Evolutionary conservation across 1,284 basidiomycete genomes (phyloP).

Genomic region (Malassezia japonica): DNA sequence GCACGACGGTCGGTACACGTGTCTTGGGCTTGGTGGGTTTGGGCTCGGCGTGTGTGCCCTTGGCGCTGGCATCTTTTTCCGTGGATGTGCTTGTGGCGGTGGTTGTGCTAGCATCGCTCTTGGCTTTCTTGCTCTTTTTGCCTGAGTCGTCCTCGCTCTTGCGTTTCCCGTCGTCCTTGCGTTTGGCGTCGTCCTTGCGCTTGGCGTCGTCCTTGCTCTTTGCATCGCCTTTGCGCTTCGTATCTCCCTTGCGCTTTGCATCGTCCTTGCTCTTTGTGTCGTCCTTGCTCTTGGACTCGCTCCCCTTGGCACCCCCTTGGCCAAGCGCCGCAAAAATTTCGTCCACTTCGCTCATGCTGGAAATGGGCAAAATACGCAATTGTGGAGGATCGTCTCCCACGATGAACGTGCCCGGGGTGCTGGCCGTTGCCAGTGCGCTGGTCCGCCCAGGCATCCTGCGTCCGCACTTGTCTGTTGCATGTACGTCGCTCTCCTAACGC

Average conservation of each 20-base stretch:
- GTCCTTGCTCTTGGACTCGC: not conserved
- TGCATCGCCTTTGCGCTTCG: no score
- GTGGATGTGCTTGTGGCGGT: not conserved
- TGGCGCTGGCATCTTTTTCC: not conserved
- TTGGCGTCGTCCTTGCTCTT: no score
- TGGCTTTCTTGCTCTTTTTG: not conserved
- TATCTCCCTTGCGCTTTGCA: no score
- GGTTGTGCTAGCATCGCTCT: not conserved
- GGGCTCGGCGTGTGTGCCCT: not conserved
- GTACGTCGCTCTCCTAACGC: not conserved
- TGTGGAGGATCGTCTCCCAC: not conserved
- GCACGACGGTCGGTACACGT: constrained; percentile 10
- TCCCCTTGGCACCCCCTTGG: not conserved
- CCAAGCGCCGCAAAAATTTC: constrained; percentile 11
- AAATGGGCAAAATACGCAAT: not conserved
- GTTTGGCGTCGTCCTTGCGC: no score
- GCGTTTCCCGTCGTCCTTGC: no score
- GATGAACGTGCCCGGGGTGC: constrained; percentile 62
- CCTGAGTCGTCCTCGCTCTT: no score
- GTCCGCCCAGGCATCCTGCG: constrained; percentile 64
- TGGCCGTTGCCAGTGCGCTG: constrained; percentile 65
- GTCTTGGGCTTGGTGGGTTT: not conserved
- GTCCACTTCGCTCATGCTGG: constrained; percentile 12
- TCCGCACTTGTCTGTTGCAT: constrained; percentile 61
- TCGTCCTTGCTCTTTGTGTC: not conserved